Evolutionary conservation across 2,329 filamentous ascomycete genomes (phyloP).

Genomic region (Ophiocordyceps camponoti-rufipedis): DNA sequence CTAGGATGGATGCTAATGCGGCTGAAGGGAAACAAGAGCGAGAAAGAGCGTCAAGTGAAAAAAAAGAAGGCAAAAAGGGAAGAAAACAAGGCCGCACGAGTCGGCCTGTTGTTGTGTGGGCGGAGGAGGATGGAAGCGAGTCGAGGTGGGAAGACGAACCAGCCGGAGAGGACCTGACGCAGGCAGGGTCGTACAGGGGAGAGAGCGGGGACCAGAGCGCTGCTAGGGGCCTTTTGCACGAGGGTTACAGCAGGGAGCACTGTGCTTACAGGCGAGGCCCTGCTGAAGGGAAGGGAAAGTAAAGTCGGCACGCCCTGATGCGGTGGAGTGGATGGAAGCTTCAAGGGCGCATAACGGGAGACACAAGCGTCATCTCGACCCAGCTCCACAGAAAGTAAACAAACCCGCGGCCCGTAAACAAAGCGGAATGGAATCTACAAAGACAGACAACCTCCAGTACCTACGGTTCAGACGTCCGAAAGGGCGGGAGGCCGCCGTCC

Average conservation of each 20-base stretch:
- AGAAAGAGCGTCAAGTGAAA: background rate
- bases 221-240: background rate
- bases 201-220: background rate
- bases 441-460: no score
- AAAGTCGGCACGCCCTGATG: no score
- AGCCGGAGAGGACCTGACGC: background rate
- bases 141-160: background rate
- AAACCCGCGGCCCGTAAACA: background rate
- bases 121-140: background rate
- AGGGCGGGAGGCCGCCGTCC: background rate
- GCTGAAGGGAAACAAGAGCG: background rate
- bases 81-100: background rate
- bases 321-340: background rate
- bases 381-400: background rate
- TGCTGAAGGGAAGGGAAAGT: background rate
- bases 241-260: background rate
- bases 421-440: background rate
- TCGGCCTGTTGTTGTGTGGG: background rate
- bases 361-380: no score
- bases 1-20: background rate
- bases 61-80: background rate
- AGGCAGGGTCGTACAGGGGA: background rate
- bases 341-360: background rate
- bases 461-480: no score
- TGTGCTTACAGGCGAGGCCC: background rate